Base-by-base conservation (phyloP, 2,329 filamentous ascomycete genomes). In the Microsporum canis region DNA sequence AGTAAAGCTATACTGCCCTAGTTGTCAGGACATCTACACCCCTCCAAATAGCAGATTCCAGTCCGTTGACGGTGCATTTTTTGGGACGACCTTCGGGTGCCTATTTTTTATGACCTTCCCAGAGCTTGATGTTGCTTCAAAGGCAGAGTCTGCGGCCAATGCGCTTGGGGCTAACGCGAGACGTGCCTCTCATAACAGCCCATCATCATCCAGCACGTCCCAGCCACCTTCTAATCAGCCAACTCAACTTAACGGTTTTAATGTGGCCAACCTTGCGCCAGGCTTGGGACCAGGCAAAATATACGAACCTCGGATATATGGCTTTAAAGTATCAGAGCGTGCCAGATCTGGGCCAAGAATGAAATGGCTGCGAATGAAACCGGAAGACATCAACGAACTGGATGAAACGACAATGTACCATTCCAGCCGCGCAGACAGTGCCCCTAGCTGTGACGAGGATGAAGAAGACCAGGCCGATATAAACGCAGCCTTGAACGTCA, bases 101-200 rank as follows among this genome's bases (percentile, higher is more conserved):
- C 84, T 99, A 63, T 99, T 99, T 78, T 90, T 99, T 73, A 92
- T 99, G 80, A 99, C 92, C 43, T 99, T 97, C 75, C 92, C 94
- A 39, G 94, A 99, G 71, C 88, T 96, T 71, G 91, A 96, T 68
- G 84, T 97, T 63, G 80, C 79, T 61, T 80, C 79, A 56, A 86
- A 88, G 69, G 84, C 85, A 67, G 86, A 86, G 51, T 68, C 62
- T 43, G 63, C 71, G 3, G 61, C 73, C 12, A 69, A 69, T 58
- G 64, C 71, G n/a, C 61, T 55, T 69, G 70, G 27, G 68, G 47
- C 38, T 62, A 57, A 57, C n/a, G 55, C 55, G 12, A 36, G 55
- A 31, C 68, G 38, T 66, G 65, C 41, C 43, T 68, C 63, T 66
- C 66, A 57, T 64, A 66, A n/a, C 58, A 63, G 60, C 60, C 67